These are phyloP conservation scores for Hyphodiscus sp. DNA, from an alignment of 2,329 filamentous ascomycete species.

Conservation along the genomic window DNA sequence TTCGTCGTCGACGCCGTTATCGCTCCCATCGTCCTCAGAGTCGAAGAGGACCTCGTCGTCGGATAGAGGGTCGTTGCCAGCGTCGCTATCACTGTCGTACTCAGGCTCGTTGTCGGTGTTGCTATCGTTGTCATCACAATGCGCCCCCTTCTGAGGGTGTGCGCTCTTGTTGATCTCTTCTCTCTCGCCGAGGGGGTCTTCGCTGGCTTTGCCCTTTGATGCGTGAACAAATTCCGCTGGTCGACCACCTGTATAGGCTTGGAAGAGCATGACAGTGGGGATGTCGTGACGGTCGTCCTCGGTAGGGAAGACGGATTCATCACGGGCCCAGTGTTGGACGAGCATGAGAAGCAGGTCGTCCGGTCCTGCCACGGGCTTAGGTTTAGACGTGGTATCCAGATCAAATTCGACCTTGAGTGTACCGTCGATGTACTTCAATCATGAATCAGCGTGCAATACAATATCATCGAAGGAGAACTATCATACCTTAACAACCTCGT, in stretches of 20 bases:
- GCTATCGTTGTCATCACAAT: conserved; percentile 4
- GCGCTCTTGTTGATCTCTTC: conserved; percentile 13
- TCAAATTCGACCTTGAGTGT: too few species aligned
- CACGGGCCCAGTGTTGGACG: conserved; percentile 7
- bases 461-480: too few species aligned
- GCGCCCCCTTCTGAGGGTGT: too few species aligned
- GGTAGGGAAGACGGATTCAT: conserved; percentile 21
- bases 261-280: conserved; percentile 22
- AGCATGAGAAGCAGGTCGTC: conserved; percentile 19
- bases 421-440: conserved; percentile 12
- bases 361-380: conserved; percentile 17
- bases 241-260: conserved; percentile 20
- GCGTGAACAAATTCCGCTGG: conserved; percentile 23
- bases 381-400: conserved; percentile 14
- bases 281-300: conserved; percentile 22
- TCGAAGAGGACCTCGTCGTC: too few species aligned
- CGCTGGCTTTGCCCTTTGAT: conserved; percentile 20
- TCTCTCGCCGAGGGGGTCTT: conserved; percentile 21
- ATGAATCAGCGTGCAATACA: conserved; percentile 12
- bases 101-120: too few species aligned
- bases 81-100: conserved; percentile 5
- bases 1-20: too few species aligned
- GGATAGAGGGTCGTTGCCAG: neutral
- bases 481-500: conserved; percentile 18
- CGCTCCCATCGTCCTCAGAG: too few species aligned